A percentile compares a stretch with the other conserved stretches of the same genome.
Conservation (phyloP, 169 alveolate species). For the Plasmodium coatneyi region DNA sequence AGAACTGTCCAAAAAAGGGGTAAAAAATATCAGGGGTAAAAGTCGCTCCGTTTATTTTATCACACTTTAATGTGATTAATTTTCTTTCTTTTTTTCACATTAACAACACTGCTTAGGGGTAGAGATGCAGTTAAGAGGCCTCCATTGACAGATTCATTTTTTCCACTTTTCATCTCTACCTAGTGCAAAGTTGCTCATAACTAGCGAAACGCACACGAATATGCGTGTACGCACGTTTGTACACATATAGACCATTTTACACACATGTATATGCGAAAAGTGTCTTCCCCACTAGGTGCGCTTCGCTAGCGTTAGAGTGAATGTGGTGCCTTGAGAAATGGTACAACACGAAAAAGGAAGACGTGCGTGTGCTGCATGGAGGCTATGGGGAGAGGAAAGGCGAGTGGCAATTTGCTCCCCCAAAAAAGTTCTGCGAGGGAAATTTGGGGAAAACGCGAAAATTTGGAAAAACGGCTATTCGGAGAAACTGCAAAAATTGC, state of each 20-base stretch:
- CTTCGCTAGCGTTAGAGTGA: neutral
- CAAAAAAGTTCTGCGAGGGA: neutral
- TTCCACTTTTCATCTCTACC: neutral
- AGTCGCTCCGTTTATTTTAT: no score
- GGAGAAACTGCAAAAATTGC: neutral
- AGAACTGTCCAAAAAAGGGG: neutral
- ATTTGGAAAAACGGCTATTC: neutral
- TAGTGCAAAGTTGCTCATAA: neutral
- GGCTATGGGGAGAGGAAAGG: neutral
- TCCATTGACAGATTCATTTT: neutral
- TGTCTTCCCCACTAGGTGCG: neutral
- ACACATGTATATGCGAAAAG: neutral
- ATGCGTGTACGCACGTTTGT: neutral
- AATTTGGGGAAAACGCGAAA: neutral
- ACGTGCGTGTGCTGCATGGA: neutral
- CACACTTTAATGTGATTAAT: neutral
- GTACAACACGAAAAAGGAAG: neutral
- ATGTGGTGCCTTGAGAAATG: neutral
- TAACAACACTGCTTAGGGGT: neutral
- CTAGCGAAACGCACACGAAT: neutral
- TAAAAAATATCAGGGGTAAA: neutral
- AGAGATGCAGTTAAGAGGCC: neutral
- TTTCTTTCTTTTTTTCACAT: neutral
- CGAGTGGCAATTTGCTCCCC: neutral
- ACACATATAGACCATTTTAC: neutral